These are phyloP conservation scores for Metschnikowia drakensbergensis DNA, from an alignment of 805 yeast genomes.

Conservation along the genomic window DNA sequence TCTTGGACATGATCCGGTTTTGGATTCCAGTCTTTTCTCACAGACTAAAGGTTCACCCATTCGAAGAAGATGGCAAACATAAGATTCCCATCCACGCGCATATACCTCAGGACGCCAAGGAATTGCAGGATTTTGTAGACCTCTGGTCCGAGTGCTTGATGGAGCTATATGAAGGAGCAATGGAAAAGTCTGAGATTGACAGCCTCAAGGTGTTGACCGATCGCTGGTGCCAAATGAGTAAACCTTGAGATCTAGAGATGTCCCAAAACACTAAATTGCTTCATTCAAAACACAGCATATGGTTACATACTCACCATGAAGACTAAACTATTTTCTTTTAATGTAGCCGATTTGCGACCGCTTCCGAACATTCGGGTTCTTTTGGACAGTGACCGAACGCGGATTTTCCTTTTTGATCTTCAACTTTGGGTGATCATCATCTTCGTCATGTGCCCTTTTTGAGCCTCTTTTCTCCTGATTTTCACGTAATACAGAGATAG, in stretches of 20 bases:
- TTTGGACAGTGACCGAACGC: background rate
- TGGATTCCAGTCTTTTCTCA: constrained; percentile 54
- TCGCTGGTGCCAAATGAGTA: constrained; percentile 14
- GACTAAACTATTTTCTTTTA: background rate
- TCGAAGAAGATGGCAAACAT: constrained; percentile 14
- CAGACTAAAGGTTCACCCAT: constrained; percentile 33
- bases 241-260: background rate
- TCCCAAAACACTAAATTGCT: background rate
- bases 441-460: background rate
- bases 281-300: background rate
- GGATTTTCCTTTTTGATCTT: constrained; percentile 2
- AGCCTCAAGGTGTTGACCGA: constrained; percentile 19
- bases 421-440: background rate
- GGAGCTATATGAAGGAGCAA: constrained; percentile 12
- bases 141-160: constrained; percentile 51
- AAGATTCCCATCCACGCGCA: constrained; percentile 15
- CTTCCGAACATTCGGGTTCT: background rate
- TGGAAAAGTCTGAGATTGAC: constrained; percentile 10
- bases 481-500: background rate
- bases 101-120: constrained; percentile 7
- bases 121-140: constrained; percentile 37
- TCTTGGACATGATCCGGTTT: constrained; percentile 33
- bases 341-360: constrained; percentile 3
- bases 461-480: background rate
- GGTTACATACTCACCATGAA: background rate